Percentiles rank a stretch among this genome's conserved stretches.
Evolutionary conservation across 2,329 filamentous ascomycete species (phyloP).

Genomic region (Stemphylium lycopersici): DNA sequence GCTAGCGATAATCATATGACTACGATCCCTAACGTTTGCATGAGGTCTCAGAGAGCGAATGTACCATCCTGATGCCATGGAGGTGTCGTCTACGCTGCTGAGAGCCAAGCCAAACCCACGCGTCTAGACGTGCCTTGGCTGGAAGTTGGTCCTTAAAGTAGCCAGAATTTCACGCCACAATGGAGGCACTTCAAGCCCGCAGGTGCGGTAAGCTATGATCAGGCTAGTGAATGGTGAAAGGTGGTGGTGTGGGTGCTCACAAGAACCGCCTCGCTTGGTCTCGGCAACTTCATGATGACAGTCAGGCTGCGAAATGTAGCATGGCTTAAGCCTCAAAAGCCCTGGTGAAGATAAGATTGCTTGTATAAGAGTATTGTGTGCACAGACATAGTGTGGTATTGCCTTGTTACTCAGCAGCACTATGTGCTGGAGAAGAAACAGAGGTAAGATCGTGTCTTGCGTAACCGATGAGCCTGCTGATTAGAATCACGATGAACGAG

Average conservation of each 20-base stretch:
- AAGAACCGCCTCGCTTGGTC: conserved; percentile 17
- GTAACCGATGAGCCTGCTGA: too few species aligned
- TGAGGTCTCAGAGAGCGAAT: conserved; percentile 27
- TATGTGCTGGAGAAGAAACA: too few species aligned
- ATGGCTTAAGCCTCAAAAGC: conserved; percentile 33
- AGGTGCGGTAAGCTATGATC: conserved; percentile 37
- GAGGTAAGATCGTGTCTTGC: too few species aligned
- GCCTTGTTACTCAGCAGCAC: too few species aligned
- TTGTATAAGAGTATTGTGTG: conserved; percentile 10
- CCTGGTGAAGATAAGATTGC: conserved; percentile 29
- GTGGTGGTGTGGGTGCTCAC: conserved; percentile 41
- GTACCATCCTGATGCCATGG: conserved; percentile 20
- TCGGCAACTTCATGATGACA: conserved; percentile 17
- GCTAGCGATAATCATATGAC: conserved; percentile 23
- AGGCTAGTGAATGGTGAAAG: conserved; percentile 31
- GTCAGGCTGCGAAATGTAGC: conserved; percentile 20
- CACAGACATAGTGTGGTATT: background rate
- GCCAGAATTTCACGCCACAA: conserved; percentile 19
- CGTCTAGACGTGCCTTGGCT: conserved; percentile 18
- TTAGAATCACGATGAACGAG: background rate
- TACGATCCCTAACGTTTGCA: conserved; percentile 25
- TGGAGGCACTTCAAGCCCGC: conserved; percentile 28
- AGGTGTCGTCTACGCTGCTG: conserved; percentile 15
- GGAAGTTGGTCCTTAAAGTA: conserved; percentile 19
- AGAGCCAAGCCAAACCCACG: conserved; percentile 23